Base-by-base conservation (phyloP, 495 filamentous ascomycete genomes). In the Aspergillus cavernicola region DNA sequence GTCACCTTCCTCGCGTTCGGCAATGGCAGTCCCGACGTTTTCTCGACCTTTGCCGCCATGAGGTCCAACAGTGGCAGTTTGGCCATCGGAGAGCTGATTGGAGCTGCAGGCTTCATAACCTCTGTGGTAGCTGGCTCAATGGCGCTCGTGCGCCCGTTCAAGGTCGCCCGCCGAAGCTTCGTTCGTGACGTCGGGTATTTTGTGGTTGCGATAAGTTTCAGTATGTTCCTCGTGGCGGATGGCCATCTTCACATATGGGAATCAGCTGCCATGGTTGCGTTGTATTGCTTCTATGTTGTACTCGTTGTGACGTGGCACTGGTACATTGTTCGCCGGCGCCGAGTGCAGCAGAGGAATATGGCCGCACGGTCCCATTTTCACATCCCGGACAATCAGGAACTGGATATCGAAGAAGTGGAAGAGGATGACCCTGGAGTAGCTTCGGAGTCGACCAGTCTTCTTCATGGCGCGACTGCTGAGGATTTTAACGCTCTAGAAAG, bases 11-110 rank as follows among this genome's bases (percentile, higher is more conserved):
- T 97, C 44, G 95, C 95, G 4, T 93, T 99, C 68, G 95, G 95
- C 47, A 99, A 99, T 72, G 95, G 95, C n/a, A 97, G 92, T 57
- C 95, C 95, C 0, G 95, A 99, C 69, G 92, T 99, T 15, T 99
- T 99, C 68, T 95, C 89, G 33, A 99, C 95, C 3, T 97, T 97
- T 64, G 95, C 92, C 24, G 95, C 95, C 52, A 97, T 99, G 92
- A 85, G 85, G 65, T 93, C 92, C 22, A 88, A 97, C 60, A 95
- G 90, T 62, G 95, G 91, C 3, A 96, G 92, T 69, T 78, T 99
- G 69, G 95, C 95, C 1, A 84, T 97, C 54, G 95, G 95, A 26
- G 95, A 99, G 70, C 76, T 99, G 44, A 89, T 99, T 24, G 95
- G 95, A 15, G 95, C 95, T 9, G 95, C 95, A 12, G 83, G 88